Evolutionary conservation across 352 stramenopile genomes (phyloP).

Genomic region (Plasmopara halstedii): DNA sequence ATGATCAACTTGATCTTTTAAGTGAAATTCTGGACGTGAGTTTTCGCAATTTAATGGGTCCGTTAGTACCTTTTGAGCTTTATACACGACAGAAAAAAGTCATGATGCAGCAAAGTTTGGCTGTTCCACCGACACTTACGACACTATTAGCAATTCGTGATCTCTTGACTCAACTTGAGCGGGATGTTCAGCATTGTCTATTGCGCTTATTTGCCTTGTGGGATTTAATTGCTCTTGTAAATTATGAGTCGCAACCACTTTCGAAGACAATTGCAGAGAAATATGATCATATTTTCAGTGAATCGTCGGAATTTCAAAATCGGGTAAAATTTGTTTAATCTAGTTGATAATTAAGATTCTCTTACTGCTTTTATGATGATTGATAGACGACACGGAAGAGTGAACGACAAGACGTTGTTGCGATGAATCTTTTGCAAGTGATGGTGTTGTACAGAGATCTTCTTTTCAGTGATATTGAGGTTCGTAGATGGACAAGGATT

Average conservation of each 20-base stretch:
- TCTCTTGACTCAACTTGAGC: conserved; percentile 38
- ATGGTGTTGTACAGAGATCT: conserved; percentile 60
- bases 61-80: conserved; percentile 34
- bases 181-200: conserved; percentile 43
- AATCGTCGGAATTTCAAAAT: conserved; percentile 52
- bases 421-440: conserved; percentile 42
- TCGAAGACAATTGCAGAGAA: conserved; percentile 41
- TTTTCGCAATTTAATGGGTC: conserved; percentile 54
- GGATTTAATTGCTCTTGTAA: conserved; percentile 37
- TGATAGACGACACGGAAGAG: conserved; percentile 39
- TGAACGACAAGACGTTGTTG: conserved; percentile 30
- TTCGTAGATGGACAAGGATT: conserved; percentile 1
- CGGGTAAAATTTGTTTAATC: too few relatives aligned
- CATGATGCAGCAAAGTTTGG: conserved; percentile 26
- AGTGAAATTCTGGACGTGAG: conserved; percentile 60
- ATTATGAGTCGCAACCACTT: conserved; percentile 24
- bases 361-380: too few relatives aligned
- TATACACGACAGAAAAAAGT: conserved; percentile 40
- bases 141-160: conserved; percentile 36
- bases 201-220: conserved; percentile 50
- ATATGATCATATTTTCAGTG: conserved; percentile 48
- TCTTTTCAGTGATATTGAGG: conserved; percentile 67
- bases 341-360: too few relatives aligned
- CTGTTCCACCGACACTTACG: conserved; percentile 30
- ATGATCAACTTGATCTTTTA: conserved; percentile 34